Conservation (phyloP, 2,329 filamentous ascomycete species). For the Arthrobotrys pseudoclavata region DNA sequence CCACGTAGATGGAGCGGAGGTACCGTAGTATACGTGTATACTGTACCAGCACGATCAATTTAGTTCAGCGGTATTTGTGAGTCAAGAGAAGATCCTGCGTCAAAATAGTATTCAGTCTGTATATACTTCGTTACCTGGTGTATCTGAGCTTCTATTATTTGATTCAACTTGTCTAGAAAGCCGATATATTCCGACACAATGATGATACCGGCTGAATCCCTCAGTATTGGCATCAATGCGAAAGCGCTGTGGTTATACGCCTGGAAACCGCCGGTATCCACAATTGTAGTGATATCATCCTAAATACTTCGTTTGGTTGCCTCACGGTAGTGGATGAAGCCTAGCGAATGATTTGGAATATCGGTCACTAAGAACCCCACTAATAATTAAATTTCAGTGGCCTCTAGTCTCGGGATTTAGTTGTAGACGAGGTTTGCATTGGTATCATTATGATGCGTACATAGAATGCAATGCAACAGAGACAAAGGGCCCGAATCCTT, state of each 20-base stretch:
- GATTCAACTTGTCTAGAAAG: not conserved
- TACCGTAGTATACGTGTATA: conserved; percentile 17
- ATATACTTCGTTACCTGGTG: not conserved
- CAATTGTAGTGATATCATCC: conserved; percentile 29
- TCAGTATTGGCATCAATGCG: conserved; percentile 22
- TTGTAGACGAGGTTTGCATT: not conserved
- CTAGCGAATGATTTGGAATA: conserved; percentile 54
- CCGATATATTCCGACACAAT: conserved; percentile 27
- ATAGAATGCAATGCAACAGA: conserved; percentile 15
- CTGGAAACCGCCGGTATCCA: conserved; percentile 12
- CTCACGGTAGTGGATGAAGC: conserved; percentile 40
- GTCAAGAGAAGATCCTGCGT: conserved; percentile 46
- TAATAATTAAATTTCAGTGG: not conserved
- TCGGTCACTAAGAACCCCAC: conserved; percentile 1
- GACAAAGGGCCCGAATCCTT: conserved; percentile 35
- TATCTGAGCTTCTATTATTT: not conserved
- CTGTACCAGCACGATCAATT: not conserved
- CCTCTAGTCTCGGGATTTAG: conserved; percentile 1
- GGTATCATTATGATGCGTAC: conserved; percentile 5
- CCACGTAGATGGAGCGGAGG: conserved; percentile 46
- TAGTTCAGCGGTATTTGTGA: conserved; percentile 16
- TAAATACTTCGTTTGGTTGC: conserved; percentile 29
- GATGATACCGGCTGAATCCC: conserved; percentile 8
- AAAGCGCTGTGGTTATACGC: conserved; percentile 18
- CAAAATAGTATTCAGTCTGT: conserved; percentile 12